phyloP scores from a whole-genome alignment of 495 filamentous ascomycete genomes.

The Glonium stellatum region DNA sequence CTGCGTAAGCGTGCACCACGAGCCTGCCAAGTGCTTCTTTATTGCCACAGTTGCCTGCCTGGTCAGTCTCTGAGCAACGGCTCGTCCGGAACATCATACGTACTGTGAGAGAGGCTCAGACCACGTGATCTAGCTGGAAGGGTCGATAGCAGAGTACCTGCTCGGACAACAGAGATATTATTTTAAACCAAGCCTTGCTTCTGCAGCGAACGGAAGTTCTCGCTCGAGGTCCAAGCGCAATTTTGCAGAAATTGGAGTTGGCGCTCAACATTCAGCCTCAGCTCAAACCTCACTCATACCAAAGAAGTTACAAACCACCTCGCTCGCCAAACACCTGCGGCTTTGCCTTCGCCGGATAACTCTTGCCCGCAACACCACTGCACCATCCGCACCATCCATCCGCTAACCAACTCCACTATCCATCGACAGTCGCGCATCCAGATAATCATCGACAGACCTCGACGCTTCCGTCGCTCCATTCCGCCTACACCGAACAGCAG shows the following conservation, averaged over 20 bases:
- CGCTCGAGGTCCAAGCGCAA: background rate
- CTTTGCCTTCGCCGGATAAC: background rate
- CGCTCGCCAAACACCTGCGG: constrained; percentile 9
- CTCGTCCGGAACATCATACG: background rate
- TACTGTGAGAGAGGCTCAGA: background rate
- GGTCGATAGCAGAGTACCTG: background rate
- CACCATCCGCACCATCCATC: background rate
- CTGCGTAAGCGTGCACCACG: constrained; percentile 2
- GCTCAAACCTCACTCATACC: constrained; percentile 22
- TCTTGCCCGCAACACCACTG: constrained; percentile 6
- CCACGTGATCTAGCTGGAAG: background rate
- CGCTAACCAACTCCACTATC: background rate
- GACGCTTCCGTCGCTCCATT: constrained; percentile 6
- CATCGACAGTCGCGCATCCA: constrained; percentile 12
- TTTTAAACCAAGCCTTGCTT: background rate
- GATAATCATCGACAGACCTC: background rate
- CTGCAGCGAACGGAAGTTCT: background rate
- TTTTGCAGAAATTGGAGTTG: background rate
- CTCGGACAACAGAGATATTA: background rate
- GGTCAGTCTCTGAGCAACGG: background rate
- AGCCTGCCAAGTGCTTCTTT: background rate
- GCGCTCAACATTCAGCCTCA: constrained; percentile 16
- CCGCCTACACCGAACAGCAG: constrained; percentile 8
- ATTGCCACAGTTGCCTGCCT: background rate
- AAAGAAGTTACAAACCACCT: constrained; percentile 14